phyloP scores from a whole-genome alignment of 495 filamentous ascomycete genomes.

The Extremus antarcticus region DNA sequence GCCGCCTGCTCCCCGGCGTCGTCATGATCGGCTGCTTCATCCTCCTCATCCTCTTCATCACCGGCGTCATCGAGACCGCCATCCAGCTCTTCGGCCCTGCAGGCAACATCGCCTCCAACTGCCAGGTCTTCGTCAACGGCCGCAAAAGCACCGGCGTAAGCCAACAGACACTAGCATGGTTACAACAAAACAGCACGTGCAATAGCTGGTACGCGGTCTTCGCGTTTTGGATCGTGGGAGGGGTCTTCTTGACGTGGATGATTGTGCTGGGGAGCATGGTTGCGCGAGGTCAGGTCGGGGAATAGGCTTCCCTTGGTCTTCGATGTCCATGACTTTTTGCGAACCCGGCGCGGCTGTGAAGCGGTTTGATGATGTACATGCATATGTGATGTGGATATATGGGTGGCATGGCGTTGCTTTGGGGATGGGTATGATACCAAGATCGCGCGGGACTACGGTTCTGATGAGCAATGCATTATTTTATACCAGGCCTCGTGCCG shows the following conservation, averaged over 20 bases:
- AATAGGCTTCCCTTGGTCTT: background rate
- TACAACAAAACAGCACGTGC: slow-evolving; percentile 80
- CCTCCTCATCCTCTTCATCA: slow-evolving; percentile 84
- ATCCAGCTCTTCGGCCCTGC: slow-evolving; percentile 79
- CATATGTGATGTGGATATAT: background rate
- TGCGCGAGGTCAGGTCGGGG: background rate
- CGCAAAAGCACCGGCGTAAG: slow-evolving; percentile 48
- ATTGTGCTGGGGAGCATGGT: slow-evolving; percentile 61
- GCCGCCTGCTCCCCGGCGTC: slow-evolving; percentile 75
- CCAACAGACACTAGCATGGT: slow-evolving; percentile 66
- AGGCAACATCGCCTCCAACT: slow-evolving; percentile 68
- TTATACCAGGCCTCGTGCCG: too few species aligned
- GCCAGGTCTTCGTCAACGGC: slow-evolving; percentile 58
- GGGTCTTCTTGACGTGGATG: slow-evolving; percentile 86
- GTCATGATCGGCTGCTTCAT: slow-evolving; percentile 89
- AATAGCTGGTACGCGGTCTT: slow-evolving; percentile 52
- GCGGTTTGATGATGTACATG: background rate
- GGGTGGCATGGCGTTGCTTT: too few species aligned
- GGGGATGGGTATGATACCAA: too few species aligned
- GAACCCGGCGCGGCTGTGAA: background rate
- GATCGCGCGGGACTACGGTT: too few species aligned
- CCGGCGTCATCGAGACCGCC: slow-evolving; percentile 78
- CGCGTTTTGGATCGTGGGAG: slow-evolving; percentile 64
- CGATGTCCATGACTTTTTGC: background rate
- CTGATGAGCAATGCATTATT: too few species aligned